Evolutionary conservation across 495 filamentous ascomycete species (phyloP), one percentile per base, ranked within the genome.

Genomic region (Aspergillus ostianus): DNA sequence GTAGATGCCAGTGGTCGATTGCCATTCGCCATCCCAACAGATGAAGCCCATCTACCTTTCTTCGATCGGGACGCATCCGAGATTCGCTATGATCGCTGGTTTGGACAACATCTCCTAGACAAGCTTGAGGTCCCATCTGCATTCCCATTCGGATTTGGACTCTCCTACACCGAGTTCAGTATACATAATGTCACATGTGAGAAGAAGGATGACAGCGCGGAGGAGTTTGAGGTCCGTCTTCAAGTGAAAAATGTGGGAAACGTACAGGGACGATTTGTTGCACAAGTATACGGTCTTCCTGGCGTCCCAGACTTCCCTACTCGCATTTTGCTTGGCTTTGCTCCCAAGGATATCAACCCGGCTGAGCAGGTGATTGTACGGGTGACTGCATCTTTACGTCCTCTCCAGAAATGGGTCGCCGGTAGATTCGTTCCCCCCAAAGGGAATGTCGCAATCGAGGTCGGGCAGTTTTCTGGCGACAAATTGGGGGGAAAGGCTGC

Each of bases 161-260:
- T 92, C 36, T 85, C 80, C 53, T 92, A 91, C 73, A 89, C 90
- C 0, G 89, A 78, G 12, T 92, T 86, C 70, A 63, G 44, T 3
- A 21, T 63, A 2, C 41, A 55, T 4, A 44, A 51, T 26, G 45
- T 19, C 55, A n/a, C 47, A 19, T 4, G 50, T 30, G 26, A 17
- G 19, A 41, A 50, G 15, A 21, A 20, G 20, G 17, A 48, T 17
- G n/a, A 57, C 13, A 46, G 18, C 44, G 44, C 17, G 32, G 55
- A 47, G 17, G 17, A 10, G 6, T 8, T 59, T 18, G 47, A 46
- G 19, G 10, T 53, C 13, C 7, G 4, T 8, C 2, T 55, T 32
- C 1, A 10, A 19, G 61, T 56, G 18, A 47, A 15, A 6, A 64
- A 64, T 30, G 52, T 30, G 1, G 61, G 61, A 8, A 32, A 3